These are phyloP conservation scores for Aphanoascus verrucosus DNA, from an alignment of 2,329 filamentous ascomycete genomes.

Conservation along the genomic window DNA sequence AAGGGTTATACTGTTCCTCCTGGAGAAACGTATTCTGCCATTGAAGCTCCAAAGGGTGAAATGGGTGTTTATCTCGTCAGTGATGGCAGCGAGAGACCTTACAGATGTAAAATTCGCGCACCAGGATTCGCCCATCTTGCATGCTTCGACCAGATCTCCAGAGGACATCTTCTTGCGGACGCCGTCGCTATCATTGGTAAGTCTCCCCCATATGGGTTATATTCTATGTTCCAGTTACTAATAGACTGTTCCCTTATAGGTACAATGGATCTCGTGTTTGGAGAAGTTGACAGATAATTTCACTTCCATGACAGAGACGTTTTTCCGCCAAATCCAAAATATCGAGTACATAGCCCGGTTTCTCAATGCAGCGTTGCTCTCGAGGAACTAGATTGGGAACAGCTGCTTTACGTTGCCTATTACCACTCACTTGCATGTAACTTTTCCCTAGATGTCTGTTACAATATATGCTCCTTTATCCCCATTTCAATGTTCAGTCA, in stretches of 20 bases:
- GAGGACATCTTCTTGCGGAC: slow-evolving; percentile 88
- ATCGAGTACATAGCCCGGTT: slow-evolving; percentile 6
- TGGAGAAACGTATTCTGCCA: slow-evolving; percentile 94
- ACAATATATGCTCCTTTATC: slow-evolving; percentile 1
- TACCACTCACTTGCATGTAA: slow-evolving; percentile 3
- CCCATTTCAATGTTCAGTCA: background rate
- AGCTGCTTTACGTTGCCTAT: background rate
- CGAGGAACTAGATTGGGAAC: background rate
- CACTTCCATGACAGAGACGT: background rate
- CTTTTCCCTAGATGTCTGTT: slow-evolving; percentile 1
- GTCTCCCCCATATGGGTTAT: slow-evolving; percentile 12
- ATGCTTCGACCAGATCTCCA: slow-evolving; percentile 86
- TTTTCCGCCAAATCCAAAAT: background rate
- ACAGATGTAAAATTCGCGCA: slow-evolving; percentile 93
- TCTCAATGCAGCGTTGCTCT: background rate
- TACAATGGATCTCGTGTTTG: slow-evolving; percentile 82
- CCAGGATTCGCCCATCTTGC: slow-evolving; percentile 91
- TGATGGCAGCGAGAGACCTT: slow-evolving; percentile 90
- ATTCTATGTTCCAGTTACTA: background rate
- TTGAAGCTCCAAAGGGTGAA: slow-evolving; percentile 99
- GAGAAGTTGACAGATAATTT: slow-evolving; percentile 49
- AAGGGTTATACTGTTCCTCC: slow-evolving; percentile 97
- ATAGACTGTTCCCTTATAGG: slow-evolving; percentile 21
- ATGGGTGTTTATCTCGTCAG: slow-evolving; percentile 97
- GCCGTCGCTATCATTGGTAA: slow-evolving; percentile 83